Conservation (phyloP, 371 early-diverging fungal genomes). For the Blakeslea trispora region DNA sequence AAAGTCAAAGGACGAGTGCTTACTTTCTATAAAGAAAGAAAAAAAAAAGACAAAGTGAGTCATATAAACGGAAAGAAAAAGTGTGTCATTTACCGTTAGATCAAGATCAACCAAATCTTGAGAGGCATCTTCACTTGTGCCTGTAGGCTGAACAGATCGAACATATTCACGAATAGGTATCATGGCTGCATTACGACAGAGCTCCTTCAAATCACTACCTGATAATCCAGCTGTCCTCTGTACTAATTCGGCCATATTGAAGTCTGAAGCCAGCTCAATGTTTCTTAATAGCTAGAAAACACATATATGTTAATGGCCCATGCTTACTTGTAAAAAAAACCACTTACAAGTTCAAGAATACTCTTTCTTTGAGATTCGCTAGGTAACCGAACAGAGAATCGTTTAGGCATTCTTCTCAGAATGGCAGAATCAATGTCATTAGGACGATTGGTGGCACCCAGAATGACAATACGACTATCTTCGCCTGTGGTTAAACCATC, state of each 20-base stretch:
- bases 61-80: not conserved
- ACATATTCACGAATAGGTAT: conserved; percentile 92
- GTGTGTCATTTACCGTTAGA: conserved; percentile 26
- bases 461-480: conserved; percentile 89
- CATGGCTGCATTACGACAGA: conserved; percentile 96
- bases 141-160: conserved; percentile 46
- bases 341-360: conserved; percentile 79
- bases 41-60: no score
- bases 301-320: not conserved
- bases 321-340: no score
- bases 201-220: conserved; percentile 95
- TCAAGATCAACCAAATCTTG: conserved; percentile 42
- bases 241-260: conserved; percentile 78
- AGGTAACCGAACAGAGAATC: conserved; percentile 96
- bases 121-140: conserved; percentile 29
- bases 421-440: conserved; percentile 95
- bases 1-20: conserved; percentile 62
- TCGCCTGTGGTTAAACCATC: conserved; percentile 98
- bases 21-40: conserved; percentile 40
- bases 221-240: conserved; percentile 84
- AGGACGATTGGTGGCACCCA: conserved; percentile 97
- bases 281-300: conserved; percentile 72
- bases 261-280: conserved; percentile 67
- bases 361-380: conserved; percentile 85
- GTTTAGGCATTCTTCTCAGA: conserved; percentile 92